These are phyloP conservation scores for Aristolochia fimbriata DNA, from an alignment of 164 flowering plant species.

Conservation along the genomic window DNA sequence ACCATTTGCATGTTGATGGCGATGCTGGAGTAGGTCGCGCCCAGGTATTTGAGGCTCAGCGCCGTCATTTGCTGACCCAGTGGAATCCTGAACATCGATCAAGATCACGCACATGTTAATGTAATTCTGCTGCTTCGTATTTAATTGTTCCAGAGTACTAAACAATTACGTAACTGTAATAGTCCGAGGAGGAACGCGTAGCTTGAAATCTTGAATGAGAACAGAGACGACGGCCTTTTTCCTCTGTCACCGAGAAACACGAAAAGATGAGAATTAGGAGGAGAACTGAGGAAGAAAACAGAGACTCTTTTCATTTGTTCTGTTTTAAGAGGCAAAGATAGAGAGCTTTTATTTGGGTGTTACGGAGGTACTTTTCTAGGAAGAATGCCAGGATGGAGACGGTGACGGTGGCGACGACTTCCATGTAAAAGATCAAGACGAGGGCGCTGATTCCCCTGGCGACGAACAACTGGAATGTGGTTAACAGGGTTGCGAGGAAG, in stretches of 20 bases:
- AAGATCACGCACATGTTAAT: no score
- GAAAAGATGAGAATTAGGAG: neutral
- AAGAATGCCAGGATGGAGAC: constrained; percentile 3
- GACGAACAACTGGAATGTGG: neutral
- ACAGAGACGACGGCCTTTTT: constrained; percentile 3
- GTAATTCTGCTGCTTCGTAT: no score
- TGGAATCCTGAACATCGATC: constrained; percentile 6
- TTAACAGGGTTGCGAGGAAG: neutral
- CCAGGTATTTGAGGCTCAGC: constrained; percentile 7
- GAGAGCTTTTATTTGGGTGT: no score
- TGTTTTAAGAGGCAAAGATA: no score
- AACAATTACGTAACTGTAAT: constrained; percentile 12
- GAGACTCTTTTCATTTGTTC: neutral
- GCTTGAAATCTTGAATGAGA: constrained; percentile 10
- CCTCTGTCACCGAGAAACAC: constrained; percentile 1
- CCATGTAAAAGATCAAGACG: constrained; percentile 4
- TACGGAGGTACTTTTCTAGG: constrained; percentile 3
- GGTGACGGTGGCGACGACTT: constrained; percentile 2
- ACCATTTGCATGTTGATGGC: constrained; percentile 10
- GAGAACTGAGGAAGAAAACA: neutral
- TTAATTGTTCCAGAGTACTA: no score
- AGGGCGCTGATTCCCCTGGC: constrained; percentile 9
- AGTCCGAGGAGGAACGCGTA: constrained; percentile 15
- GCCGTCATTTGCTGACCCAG: constrained; percentile 10
- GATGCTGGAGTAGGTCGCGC: constrained; percentile 11